Conservation (phyloP, 371 early-diverging fungal genomes). For the Mortierella sp. region DNA sequence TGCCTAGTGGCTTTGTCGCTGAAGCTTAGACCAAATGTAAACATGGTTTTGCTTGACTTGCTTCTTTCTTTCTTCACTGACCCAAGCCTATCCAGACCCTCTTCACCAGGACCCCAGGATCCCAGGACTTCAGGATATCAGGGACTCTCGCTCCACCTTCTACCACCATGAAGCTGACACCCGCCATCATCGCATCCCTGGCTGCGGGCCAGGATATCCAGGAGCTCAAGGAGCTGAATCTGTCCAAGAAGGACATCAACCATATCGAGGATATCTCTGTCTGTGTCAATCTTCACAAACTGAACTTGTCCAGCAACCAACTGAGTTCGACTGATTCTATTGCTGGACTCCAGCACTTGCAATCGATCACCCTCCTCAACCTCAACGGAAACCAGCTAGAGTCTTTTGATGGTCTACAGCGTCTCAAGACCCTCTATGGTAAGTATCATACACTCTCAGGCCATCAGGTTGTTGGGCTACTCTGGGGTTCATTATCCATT, state of each 20-base stretch:
- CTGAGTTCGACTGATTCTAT: slow-evolving; percentile 64
- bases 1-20: too few relatives aligned
- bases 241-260: slow-evolving; percentile 67
- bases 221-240: slow-evolving; percentile 62
- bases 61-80: too few relatives aligned
- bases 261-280: slow-evolving; percentile 75
- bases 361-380: slow-evolving; percentile 72
- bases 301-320: slow-evolving; percentile 75
- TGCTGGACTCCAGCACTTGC: slow-evolving; percentile 64
- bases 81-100: too few relatives aligned
- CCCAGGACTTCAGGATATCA: too few relatives aligned
- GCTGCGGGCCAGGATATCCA: slow-evolving; percentile 39
- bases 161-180: slow-evolving; percentile 66
- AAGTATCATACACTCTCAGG: too few relatives aligned
- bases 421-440: slow-evolving; percentile 72
- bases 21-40: too few relatives aligned
- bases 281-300: slow-evolving; percentile 72
- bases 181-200: slow-evolving; percentile 52
- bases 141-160: too few relatives aligned
- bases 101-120: too few relatives aligned
- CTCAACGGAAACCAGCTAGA: slow-evolving; percentile 73
- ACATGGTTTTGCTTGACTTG: too few relatives aligned
- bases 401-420: slow-evolving; percentile 67
- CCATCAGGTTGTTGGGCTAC: too few relatives aligned
- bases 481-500: too few relatives aligned